phyloP scores from a whole-genome alignment of 2,329 filamentous ascomycete species.

The Epichloe bromicola region DNA sequence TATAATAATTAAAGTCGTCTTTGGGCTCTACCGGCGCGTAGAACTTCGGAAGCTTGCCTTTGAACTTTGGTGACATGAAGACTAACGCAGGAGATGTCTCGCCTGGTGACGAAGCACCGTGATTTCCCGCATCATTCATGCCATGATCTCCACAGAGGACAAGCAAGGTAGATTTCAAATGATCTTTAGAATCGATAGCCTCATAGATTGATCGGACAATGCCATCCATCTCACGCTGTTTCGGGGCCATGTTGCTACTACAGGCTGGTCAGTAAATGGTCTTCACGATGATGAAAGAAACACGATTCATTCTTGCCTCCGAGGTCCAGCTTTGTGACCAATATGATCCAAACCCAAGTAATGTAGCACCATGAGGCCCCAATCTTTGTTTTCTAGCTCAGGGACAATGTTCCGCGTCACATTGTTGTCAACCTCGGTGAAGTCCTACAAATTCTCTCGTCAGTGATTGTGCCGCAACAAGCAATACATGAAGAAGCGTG shows the following conservation, averaged over 20 bases:
- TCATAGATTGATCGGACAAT: conserved; percentile 66
- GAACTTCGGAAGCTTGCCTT: conserved; percentile 32
- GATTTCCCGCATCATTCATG: conserved; percentile 98
- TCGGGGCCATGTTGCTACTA: conserved; percentile 81
- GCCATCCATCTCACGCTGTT: conserved; percentile 86
- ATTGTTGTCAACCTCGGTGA: conserved; percentile 94
- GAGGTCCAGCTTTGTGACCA: conserved; percentile 86
- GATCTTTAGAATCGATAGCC: conserved; percentile 55
- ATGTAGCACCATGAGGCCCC: conserved; percentile 88
- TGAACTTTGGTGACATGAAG: conserved; percentile 78
- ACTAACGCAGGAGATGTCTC: conserved; percentile 89
- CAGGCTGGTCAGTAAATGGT: background rate
- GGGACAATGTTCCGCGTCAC: conserved; percentile 78
- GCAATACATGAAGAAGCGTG: background rate
- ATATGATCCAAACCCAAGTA: conserved; percentile 96
- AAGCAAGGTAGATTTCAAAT: conserved; percentile 68
- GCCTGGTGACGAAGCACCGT: conserved; percentile 84
- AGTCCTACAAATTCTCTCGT: conserved; percentile 49
- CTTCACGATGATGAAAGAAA: background rate
- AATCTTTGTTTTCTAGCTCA: conserved; percentile 67
- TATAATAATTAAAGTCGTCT: conserved; percentile 73
- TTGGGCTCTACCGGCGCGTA: conserved; percentile 43
- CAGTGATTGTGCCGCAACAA: background rate
- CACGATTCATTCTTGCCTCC: conserved; percentile 39
- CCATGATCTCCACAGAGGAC: conserved; percentile 89